These are phyloP conservation scores for Suhomyces coccinellae DNA, from an alignment of 1,139 yeast genomes.

Conservation along the genomic window DNA sequence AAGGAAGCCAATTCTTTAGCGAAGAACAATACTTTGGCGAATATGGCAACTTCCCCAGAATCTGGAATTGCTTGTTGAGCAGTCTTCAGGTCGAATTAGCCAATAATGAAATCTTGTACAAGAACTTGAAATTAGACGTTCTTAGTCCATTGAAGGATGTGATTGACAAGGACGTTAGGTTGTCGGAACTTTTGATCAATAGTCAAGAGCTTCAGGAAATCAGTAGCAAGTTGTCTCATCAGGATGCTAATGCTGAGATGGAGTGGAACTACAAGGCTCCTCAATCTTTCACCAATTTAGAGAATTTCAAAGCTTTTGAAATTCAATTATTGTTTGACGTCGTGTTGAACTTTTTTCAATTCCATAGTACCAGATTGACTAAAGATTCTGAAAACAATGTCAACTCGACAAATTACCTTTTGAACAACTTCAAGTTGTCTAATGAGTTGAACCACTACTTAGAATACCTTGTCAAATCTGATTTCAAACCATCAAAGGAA, in stretches of 20 bases:
- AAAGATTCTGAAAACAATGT: conserved; percentile 58
- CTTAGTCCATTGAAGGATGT: conserved; percentile 55
- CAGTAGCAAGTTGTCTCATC: conserved; percentile 22
- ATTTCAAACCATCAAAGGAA: conserved; percentile 22
- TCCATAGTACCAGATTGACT: conserved; percentile 48
- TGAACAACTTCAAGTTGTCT: conserved; percentile 45
- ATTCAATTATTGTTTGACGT: conserved; percentile 66
- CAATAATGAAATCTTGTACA: conserved; percentile 52
- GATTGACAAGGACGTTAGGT: conserved; percentile 54
- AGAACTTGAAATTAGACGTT: conserved; percentile 55
- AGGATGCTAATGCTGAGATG: conserved; percentile 35
- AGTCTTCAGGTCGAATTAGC: conserved; percentile 55
- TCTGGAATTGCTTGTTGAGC: conserved; percentile 59
- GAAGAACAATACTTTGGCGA: conserved; percentile 28
- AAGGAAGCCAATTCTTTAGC: conserved; percentile 15
- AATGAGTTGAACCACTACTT: conserved; percentile 43
- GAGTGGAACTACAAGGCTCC: conserved; percentile 82
- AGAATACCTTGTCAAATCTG: conserved; percentile 31
- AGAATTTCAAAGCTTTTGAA: conserved; percentile 68
- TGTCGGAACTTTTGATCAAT: conserved; percentile 41
- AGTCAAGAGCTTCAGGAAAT: conserved; percentile 45
- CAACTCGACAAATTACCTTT: conserved; percentile 61
- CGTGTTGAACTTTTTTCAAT: conserved; percentile 69
- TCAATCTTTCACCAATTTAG: conserved; percentile 72
- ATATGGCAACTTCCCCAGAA: conserved; percentile 54